These are phyloP conservation scores for Pseudogymnoascus sp. DNA, from an alignment of 2,329 filamentous ascomycete species.

Conservation along the genomic window DNA sequence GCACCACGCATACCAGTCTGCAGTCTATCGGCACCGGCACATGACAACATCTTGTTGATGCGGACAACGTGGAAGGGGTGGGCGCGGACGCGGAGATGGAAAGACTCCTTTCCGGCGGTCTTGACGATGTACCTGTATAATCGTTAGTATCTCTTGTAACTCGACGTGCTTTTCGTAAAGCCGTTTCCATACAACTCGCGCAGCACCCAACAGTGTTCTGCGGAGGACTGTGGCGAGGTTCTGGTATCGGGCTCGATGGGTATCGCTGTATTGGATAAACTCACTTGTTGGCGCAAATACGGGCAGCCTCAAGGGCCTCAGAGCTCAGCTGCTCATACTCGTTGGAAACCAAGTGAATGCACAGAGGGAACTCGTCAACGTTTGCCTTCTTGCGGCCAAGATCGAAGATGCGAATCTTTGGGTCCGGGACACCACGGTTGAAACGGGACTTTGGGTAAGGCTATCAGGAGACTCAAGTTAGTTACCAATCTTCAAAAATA, in stretches of 20 bases:
- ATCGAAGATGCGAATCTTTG: slow-evolving; percentile 94
- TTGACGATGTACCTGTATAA: slow-evolving; percentile 52
- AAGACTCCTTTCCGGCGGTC: slow-evolving; percentile 62
- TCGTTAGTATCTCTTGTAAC: neutral
- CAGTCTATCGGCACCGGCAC: slow-evolving; percentile 99
- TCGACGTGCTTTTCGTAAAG: neutral
- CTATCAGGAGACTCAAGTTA: slow-evolving; percentile 36
- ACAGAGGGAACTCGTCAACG: slow-evolving; percentile 99
- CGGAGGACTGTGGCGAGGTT: neutral
- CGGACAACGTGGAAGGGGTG: slow-evolving; percentile 99
- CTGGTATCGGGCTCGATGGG: neutral
- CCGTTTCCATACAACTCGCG: neutral
- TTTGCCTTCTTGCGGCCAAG: slow-evolving; percentile 96
- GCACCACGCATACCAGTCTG: slow-evolving; percentile 99
- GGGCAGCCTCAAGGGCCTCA: slow-evolving; percentile 97
- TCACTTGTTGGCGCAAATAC: slow-evolving; percentile 99
- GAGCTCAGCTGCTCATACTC: slow-evolving; percentile 99
- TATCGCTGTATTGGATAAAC: slow-evolving; percentile 13
- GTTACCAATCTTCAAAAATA: slow-evolving; percentile 9
- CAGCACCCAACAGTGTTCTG: neutral
- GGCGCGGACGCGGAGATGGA: slow-evolving; percentile 72
- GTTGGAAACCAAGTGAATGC: slow-evolving; percentile 99
- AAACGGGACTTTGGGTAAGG: slow-evolving; percentile 99
- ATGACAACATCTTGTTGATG: slow-evolving; percentile 99
- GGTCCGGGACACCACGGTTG: slow-evolving; percentile 89